Base-by-base conservation (phyloP, 1,139 yeast species). In the Kurtzmaniella quercitrusa region DNA sequence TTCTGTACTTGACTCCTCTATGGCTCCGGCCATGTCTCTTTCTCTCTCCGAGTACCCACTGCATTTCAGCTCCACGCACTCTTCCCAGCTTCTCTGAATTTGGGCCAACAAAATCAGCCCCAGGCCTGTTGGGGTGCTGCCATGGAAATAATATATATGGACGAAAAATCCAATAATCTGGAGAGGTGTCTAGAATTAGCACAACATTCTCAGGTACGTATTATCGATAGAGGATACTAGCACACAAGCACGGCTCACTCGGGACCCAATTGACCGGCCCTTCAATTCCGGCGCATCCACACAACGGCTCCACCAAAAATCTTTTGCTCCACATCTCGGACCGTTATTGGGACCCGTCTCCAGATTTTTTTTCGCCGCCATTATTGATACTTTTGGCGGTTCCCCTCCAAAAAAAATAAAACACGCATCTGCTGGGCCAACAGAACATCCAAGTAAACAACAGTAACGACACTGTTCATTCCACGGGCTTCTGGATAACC, bases 141-240 rank as follows among this genome's bases (percentile, higher is more conserved):
- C 18, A 19, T 36, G 36, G 36, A 31, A 31, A 31, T 31, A 14
- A 36, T 36, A 36, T 36, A 19, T 36, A 36, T 36, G n/a, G 11
- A 36, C 16, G 6, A 8, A 16, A 36, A 19, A 17, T 36, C 10
- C 38, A 9, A 19, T 15, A 18, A 10, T 14, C 17, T 19, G 6
- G 5, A 36, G 24, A 19, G 23, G 9, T 36, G 24, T 36, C 38
- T 36, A 36, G 38, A 36, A 36, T 21, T 19, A 36, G 21, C 27
- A 19, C 38, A 36, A 16, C n/a, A 36, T 36, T 36, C 38, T 36
- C 21, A 36, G 38, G 38, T 36, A 36, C 21, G 38, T 36, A 21
- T 4, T 9, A 31, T 31, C 3, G 33, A 14, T 9, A 14, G 16
- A 14, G 18, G 11, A 31, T 12, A 4, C 5, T 27, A n/a, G 6